Evolutionary conservation across 768 basidiomycete genomes (phyloP).

Genomic region (Rhizopogon vulgaris): DNA sequence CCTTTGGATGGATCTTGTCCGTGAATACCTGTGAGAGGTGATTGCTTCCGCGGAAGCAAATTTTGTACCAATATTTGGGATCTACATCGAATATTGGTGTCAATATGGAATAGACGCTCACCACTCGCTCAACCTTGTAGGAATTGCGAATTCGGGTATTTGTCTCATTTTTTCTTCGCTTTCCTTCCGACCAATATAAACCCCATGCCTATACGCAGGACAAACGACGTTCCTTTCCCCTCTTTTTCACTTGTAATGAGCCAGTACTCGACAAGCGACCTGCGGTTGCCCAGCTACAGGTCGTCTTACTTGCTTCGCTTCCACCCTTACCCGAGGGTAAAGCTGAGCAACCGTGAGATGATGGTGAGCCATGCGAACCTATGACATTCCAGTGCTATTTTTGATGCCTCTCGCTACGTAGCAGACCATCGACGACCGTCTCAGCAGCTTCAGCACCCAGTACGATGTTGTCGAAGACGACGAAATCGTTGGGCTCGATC

Average conservation of each 20-base stretch:
- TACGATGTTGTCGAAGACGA: background rate
- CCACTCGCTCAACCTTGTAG: background rate
- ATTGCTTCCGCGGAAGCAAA: conserved; percentile 8
- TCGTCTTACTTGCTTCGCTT: conserved; percentile 7
- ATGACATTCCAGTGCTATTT: background rate
- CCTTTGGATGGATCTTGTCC: too few species aligned
- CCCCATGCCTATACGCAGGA: background rate
- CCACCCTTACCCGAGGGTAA: conserved; percentile 8
- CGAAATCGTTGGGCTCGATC: background rate
- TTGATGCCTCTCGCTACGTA: background rate
- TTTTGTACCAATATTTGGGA: background rate
- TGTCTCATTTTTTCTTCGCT: background rate
- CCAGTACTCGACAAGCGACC: background rate
- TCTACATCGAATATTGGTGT: background rate
- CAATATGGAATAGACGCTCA: background rate
- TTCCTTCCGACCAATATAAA: background rate
- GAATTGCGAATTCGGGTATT: background rate
- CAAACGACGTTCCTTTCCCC: background rate
- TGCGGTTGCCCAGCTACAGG: conserved; percentile 6
- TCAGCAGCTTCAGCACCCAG: background rate
- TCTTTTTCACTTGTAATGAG: background rate
- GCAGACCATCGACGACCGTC: background rate
- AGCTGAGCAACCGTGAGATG: conserved; percentile 3
- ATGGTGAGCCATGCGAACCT: background rate
- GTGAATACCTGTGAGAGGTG: background rate